Percentiles rank a stretch among this genome's conserved stretches.
These are phyloP conservation scores for Clonostachys solani DNA, from an alignment of 2,329 filamentous ascomycete genomes.

Conservation along the genomic window DNA sequence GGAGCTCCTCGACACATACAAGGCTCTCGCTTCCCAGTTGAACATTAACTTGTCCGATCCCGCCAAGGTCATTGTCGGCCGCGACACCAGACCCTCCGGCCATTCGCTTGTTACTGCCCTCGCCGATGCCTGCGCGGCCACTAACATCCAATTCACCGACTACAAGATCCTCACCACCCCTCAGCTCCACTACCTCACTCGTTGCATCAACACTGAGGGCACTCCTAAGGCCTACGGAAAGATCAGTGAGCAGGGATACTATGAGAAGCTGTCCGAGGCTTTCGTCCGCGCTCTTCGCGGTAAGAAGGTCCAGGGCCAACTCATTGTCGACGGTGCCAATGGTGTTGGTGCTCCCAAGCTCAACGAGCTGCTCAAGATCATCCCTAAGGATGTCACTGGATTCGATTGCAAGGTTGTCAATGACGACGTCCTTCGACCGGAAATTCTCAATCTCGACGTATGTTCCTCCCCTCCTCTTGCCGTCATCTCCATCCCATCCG, in stretches of 20 bases:
- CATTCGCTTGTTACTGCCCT: slow-evolving; percentile 77
- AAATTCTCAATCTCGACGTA: slow-evolving; percentile 84
- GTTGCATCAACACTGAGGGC: slow-evolving; percentile 88
- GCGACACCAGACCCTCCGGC: slow-evolving; percentile 91
- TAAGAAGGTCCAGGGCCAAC: slow-evolving; percentile 65
- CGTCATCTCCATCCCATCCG: too few species aligned
- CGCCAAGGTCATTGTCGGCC: slow-evolving; percentile 81
- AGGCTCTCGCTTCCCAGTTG: slow-evolving; percentile 68
- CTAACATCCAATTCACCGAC: slow-evolving; percentile 71
- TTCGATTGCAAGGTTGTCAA: slow-evolving; percentile 86
- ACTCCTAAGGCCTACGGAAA: slow-evolving; percentile 85
- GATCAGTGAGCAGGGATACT: slow-evolving; percentile 88
- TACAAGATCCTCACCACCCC: slow-evolving; percentile 92
- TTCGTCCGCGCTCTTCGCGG: slow-evolving; percentile 81
- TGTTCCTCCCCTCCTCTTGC: slow-evolving; percentile 15
- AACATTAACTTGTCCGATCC: slow-evolving; percentile 68
- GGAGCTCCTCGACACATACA: slow-evolving; percentile 71
- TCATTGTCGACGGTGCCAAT: slow-evolving; percentile 94
- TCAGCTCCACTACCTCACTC: slow-evolving; percentile 95
- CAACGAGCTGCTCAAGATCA: slow-evolving; percentile 76
- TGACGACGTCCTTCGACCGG: slow-evolving; percentile 86
- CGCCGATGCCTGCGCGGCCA: slow-evolving; percentile 73
- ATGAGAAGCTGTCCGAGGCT: slow-evolving; percentile 82
- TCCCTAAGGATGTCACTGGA: slow-evolving; percentile 65
- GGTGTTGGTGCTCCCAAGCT: slow-evolving; percentile 94